Percentiles rank a stretch among this genome's conserved stretches.
These are phyloP conservation scores for Glarea lozoyensis DNA, from an alignment of 495 filamentous ascomycete species.

Conservation along the genomic window DNA sequence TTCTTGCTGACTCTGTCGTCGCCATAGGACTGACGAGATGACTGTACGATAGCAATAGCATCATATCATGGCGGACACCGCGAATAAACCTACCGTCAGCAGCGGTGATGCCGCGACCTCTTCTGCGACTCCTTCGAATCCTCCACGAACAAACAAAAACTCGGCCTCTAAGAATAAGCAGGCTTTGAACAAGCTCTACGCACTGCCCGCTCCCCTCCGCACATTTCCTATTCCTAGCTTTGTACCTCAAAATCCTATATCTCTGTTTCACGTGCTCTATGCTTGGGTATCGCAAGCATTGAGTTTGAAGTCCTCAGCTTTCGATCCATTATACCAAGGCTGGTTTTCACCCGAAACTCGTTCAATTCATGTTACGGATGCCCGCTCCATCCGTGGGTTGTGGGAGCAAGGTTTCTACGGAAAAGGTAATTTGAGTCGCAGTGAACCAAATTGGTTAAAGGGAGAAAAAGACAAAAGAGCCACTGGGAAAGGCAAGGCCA, in stretches of 20 bases:
- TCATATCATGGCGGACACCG: constrained; percentile 16
- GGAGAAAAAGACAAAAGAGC: constrained; percentile 67
- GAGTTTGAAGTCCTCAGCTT: constrained; percentile 56
- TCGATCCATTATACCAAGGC: constrained; percentile 54
- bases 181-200: constrained; percentile 61
- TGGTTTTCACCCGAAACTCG: constrained; percentile 71
- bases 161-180: too few relatives aligned
- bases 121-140: constrained; percentile 12
- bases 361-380: constrained; percentile 77
- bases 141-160: constrained; percentile 13
- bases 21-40: constrained; percentile 12
- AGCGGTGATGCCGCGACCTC: background rate
- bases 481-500: constrained; percentile 48
- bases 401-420: constrained; percentile 98
- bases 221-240: constrained; percentile 76
- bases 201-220: constrained; percentile 67
- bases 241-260: constrained; percentile 88
- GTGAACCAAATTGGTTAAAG: constrained; percentile 87
- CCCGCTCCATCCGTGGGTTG: constrained; percentile 61
- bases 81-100: background rate
- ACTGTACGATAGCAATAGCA: constrained; percentile 9
- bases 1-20: constrained; percentile 3
- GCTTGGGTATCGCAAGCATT: constrained; percentile 67
- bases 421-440: constrained; percentile 84
- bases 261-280: constrained; percentile 67